These are phyloP conservation scores for Linaria vulgaris DNA, from an alignment of 257 asterid species.

Conservation along the genomic window DNA sequence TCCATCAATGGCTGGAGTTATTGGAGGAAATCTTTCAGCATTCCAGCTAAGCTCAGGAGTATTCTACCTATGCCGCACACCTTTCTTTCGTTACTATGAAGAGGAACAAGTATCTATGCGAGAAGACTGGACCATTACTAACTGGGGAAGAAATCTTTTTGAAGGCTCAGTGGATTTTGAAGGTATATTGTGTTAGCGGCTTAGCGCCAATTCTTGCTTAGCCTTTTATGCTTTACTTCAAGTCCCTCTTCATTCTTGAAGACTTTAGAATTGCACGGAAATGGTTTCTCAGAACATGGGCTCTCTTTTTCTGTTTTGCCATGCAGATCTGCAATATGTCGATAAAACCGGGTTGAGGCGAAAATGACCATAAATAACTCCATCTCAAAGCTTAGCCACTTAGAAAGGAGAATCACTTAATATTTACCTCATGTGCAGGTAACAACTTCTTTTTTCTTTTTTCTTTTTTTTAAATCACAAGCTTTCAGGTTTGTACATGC, in stretches of 20 bases:
- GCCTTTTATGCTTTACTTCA: too few species aligned
- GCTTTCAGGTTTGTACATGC: too few species aligned
- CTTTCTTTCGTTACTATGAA: neutral
- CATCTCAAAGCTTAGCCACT: too few species aligned
- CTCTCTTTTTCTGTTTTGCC: too few species aligned
- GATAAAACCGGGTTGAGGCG: neutral
- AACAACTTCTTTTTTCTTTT: neutral
- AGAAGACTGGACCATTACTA: neutral
- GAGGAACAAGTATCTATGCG: neutral
- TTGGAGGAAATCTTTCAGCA: neutral
- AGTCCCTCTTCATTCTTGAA: too few species aligned
- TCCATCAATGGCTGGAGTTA: neutral
- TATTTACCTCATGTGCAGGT: too few species aligned
- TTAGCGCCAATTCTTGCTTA: too few species aligned
- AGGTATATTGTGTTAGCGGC: neutral
- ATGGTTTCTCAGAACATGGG: too few species aligned
- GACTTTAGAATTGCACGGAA: too few species aligned
- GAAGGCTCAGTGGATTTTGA: neutral
- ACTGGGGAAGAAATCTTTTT: neutral
- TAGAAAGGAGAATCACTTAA: too few species aligned
- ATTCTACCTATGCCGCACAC: neutral
- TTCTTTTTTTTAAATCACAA: too few species aligned
- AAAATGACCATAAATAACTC: neutral
- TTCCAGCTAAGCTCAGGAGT: neutral
- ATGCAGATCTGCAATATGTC: neutral